phyloP scores from a whole-genome alignment of 2,329 filamentous ascomycete genomes.

The Colletotrichum musicola region DNA sequence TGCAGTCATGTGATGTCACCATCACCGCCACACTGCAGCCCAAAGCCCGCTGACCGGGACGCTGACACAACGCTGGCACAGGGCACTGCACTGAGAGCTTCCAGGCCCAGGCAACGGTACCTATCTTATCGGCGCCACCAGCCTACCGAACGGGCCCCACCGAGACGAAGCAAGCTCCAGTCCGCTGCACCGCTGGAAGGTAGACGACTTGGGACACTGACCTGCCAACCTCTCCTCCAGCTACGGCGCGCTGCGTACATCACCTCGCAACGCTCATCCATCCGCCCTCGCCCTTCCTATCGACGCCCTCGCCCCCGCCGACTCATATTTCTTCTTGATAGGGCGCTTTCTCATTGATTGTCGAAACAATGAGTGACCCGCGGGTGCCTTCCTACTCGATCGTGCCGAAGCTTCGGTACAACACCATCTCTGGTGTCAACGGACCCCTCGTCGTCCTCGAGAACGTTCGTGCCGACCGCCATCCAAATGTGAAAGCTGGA shows the following conservation, averaged over 20 bases:
- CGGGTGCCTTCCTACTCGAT: conserved; percentile 72
- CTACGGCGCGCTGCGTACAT: conserved; percentile 23
- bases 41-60: not conserved
- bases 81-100: conserved; percentile 27
- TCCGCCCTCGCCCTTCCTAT: conserved; percentile 35
- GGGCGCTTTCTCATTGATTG: conserved; percentile 44
- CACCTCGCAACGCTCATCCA: conserved; percentile 32
- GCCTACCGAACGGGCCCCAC: conserved; percentile 48
- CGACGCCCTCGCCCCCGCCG: conserved; percentile 34
- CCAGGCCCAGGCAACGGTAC: conserved; percentile 18
- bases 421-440: conserved; percentile 98
- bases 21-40: conserved; percentile 23
- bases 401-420: conserved; percentile 83
- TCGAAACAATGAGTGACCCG: conserved; percentile 63
- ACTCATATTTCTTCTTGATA: conserved; percentile 36
- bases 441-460: conserved; percentile 97
- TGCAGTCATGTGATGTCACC: conserved; percentile 57
- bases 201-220: conserved; percentile 28
- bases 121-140: conserved; percentile 40
- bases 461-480: conserved; percentile 73
- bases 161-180: conserved; percentile 54
- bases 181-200: conserved; percentile 41
- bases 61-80: conserved; percentile 11
- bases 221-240: conserved; percentile 52
- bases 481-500: conserved; percentile 4